Percentiles rank a stretch among this genome's conserved stretches.
These are phyloP conservation scores for Mortierella sp. DNA, from an alignment of 371 early-diverging fungal genomes.

Conservation along the genomic window DNA sequence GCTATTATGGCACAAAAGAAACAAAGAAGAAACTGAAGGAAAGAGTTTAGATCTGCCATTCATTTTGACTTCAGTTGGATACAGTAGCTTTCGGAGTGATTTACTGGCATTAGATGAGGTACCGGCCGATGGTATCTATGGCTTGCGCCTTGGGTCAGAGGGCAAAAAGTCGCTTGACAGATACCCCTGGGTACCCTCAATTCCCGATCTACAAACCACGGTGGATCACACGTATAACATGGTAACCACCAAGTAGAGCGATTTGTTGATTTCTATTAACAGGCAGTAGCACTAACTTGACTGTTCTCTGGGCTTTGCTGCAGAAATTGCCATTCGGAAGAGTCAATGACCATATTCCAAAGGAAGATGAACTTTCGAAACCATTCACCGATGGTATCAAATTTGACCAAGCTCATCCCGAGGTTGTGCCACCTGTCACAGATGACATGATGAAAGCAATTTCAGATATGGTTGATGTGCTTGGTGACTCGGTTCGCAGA, in stretches of 20 bases:
- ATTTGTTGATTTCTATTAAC: background rate
- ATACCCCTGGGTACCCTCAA: conserved; percentile 57
- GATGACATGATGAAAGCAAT: conserved; percentile 56
- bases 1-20: conserved; percentile 66
- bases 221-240: background rate
- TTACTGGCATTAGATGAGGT: conserved; percentile 72
- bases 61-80: conserved; percentile 69
- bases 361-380: conserved; percentile 38
- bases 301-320: background rate
- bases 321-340: conserved; percentile 65
- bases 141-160: conserved; percentile 60
- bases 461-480: conserved; percentile 50
- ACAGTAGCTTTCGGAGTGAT: conserved; percentile 25
- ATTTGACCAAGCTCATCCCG: conserved; percentile 42
- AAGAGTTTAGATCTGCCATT: conserved; percentile 35
- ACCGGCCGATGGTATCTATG: conserved; percentile 78
- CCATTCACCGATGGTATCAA: conserved; percentile 31
- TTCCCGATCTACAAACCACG: background rate
- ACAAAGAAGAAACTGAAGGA: conserved; percentile 12
- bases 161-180: conserved; percentile 9
- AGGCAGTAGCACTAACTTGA: background rate
- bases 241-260: background rate
- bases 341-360: conserved; percentile 62
- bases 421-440: conserved; percentile 52
- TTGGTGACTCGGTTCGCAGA: conserved; percentile 67